Conservation (phyloP, 768 basidiomycete species). For the Daedaleopsis nitida region DNA sequence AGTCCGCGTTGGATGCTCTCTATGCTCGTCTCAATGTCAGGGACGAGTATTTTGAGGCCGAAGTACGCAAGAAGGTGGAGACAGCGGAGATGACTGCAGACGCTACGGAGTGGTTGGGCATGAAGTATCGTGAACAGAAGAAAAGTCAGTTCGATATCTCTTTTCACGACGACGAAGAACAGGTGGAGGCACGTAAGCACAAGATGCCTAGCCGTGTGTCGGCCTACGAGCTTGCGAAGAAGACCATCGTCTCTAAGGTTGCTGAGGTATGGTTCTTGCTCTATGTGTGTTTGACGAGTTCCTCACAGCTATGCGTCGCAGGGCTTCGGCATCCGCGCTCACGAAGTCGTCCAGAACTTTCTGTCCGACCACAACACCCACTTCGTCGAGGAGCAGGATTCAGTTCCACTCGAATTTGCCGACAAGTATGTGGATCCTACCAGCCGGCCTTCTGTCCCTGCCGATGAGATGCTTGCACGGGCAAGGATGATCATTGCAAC, state of each 20-base stretch:
- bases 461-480: slow-evolving; percentile 70
- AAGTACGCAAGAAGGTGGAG: slow-evolving; percentile 67
- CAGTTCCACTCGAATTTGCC: slow-evolving; percentile 78
- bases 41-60: slow-evolving; percentile 77
- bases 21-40: slow-evolving; percentile 68
- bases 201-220: slow-evolving; percentile 86
- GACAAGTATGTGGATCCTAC: slow-evolving; percentile 84
- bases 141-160: slow-evolving; percentile 52
- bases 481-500: slow-evolving; percentile 85
- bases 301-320: slow-evolving; percentile 32
- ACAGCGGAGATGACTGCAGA: slow-evolving; percentile 90
- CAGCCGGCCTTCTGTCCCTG: slow-evolving; percentile 52
- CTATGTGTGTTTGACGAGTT: background rate
- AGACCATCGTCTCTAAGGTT: slow-evolving; percentile 71
- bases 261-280: slow-evolving; percentile 64
- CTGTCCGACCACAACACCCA: slow-evolving; percentile 57
- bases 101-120: slow-evolving; percentile 84
- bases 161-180: slow-evolving; percentile 69
- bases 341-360: slow-evolving; percentile 87
- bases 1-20: slow-evolving; percentile 57
- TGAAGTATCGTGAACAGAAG: slow-evolving; percentile 81
- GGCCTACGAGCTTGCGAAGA: slow-evolving; percentile 82
- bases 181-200: slow-evolving; percentile 54
- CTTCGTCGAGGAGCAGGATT: slow-evolving; percentile 80
- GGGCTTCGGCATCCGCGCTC: slow-evolving; percentile 84